phyloP scores from a whole-genome alignment of 2,329 filamentous ascomycete species.

The Sarocladium kiliense region DNA sequence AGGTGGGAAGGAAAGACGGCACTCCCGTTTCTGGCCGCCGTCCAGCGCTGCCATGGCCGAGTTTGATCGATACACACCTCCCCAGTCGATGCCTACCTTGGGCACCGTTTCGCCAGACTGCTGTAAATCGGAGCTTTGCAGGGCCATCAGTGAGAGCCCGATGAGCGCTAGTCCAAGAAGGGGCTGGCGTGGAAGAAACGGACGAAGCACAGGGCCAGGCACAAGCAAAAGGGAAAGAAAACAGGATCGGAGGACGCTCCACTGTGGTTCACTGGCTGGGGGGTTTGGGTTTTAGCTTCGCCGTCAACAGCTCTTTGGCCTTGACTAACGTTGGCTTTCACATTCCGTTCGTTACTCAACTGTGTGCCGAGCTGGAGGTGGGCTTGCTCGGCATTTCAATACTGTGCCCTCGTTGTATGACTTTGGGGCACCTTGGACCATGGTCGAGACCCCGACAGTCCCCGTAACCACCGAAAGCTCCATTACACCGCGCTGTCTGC shows the following conservation, averaged over 20 bases:
- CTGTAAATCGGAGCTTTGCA: constrained; percentile 3
- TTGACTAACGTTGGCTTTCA: not conserved
- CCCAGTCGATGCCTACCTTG: not conserved
- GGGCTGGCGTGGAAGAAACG: not conserved
- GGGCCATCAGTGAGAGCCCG: not conserved
- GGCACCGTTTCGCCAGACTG: constrained; percentile 6
- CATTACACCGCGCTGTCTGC: not conserved
- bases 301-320: not conserved
- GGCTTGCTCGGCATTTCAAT: not conserved
- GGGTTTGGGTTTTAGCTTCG: not conserved
- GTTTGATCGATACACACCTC: constrained; percentile 6
- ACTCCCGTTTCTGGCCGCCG: constrained; percentile 5
- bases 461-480: not conserved
- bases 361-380: not conserved
- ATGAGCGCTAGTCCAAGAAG: not conserved
- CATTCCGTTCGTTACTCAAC: not conserved
- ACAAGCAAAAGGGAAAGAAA: not conserved
- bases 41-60: not conserved
- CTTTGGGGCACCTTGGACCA: not conserved
- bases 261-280: not conserved
- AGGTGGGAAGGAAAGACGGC: not conserved
- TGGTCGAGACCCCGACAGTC: not conserved
- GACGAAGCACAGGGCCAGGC: constrained; percentile 1
- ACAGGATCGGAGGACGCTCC: not conserved
- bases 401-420: not conserved